phyloP scores from a whole-genome alignment of 2,329 filamentous ascomycete genomes.

The Colletotrichum paranaense region DNA sequence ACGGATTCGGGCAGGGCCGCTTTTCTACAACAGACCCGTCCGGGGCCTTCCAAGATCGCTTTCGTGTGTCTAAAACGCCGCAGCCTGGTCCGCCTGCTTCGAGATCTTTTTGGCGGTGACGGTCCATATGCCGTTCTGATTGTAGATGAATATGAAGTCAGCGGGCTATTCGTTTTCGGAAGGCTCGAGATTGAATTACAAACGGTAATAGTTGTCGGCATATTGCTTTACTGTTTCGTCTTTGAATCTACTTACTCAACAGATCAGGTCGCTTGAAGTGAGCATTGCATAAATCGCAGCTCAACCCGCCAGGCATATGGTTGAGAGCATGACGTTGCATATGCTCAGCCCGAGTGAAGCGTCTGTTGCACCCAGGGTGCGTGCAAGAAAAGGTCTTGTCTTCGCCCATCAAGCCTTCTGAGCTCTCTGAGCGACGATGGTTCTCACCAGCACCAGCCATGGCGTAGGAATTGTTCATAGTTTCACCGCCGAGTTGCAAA shows the following conservation, averaged over 20 bases:
- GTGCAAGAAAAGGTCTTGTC: conserved; percentile 46
- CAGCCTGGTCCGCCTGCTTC: conserved; percentile 64
- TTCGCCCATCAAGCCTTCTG: conserved; percentile 9
- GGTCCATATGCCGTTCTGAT: conserved; percentile 66
- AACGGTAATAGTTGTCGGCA: neutral
- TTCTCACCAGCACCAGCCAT: neutral
- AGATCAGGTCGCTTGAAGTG: conserved; percentile 72
- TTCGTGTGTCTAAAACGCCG: conserved; percentile 64
- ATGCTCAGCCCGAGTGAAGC: conserved; percentile 68
- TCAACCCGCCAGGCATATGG: conserved; percentile 63
- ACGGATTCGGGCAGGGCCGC: conserved; percentile 40
- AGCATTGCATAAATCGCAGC: conserved; percentile 68
- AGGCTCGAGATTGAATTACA: neutral
- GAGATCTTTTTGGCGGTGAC: conserved; percentile 64
- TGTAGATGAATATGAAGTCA: neutral
- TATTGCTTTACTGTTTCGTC: neutral
- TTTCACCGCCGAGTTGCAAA: neutral
- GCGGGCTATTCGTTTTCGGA: neutral
- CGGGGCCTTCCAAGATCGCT: conserved; percentile 65
- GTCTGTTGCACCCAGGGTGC: conserved; percentile 60
- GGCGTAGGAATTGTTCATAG: neutral
- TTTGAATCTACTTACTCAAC: conserved; percentile 37
- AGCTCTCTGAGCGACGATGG: conserved; percentile 25
- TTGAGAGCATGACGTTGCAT: conserved; percentile 68
- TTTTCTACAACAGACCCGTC: conserved; percentile 64